Conservation (phyloP, 352 stramenopile species). For the Pythium coloratum region DNA sequence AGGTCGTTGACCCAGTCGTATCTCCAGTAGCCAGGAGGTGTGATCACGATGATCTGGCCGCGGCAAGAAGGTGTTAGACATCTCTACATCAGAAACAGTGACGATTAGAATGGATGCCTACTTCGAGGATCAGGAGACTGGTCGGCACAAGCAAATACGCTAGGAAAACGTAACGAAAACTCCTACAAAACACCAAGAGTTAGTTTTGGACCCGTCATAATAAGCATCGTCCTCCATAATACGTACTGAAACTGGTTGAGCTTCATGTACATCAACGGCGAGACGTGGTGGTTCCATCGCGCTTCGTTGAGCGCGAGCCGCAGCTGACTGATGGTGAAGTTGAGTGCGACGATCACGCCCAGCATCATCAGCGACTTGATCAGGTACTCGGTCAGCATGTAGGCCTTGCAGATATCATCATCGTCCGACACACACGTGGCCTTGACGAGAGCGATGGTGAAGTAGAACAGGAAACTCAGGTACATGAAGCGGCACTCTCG, state of each 20-base stretch:
- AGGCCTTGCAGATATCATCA: slow-evolving; percentile 54
- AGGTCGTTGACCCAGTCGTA: slow-evolving; percentile 63
- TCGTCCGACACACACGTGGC: slow-evolving; percentile 39
- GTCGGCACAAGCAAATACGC: slow-evolving; percentile 60
- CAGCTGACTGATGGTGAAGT: slow-evolving; percentile 65
- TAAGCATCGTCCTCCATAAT: neutral
- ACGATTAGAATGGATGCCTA: slow-evolving; percentile 15
- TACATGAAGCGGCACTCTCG: slow-evolving; percentile 42
- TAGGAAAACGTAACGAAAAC: slow-evolving; percentile 59
- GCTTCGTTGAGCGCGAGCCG: slow-evolving; percentile 43
- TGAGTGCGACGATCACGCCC: slow-evolving; percentile 63
- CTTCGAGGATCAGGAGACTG: slow-evolving; percentile 52
- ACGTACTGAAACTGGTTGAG: slow-evolving; percentile 68
- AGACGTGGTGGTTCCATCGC: slow-evolving; percentile 60
- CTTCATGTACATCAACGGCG: slow-evolving; percentile 66
- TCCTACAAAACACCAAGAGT: slow-evolving; percentile 29
- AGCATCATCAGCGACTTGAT: slow-evolving; percentile 69
- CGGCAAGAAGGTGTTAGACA: neutral
- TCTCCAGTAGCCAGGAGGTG: slow-evolving; percentile 51
- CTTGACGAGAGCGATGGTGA: slow-evolving; percentile 43
- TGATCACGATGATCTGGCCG: slow-evolving; percentile 52
- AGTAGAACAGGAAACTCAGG: slow-evolving; percentile 42
- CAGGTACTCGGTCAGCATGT: slow-evolving; percentile 65
- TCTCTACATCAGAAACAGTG: neutral
- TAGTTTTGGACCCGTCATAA: neutral